Conservation (phyloP, 2,329 filamentous ascomycete species). For the Phaeosphaeriaceae sp. region DNA sequence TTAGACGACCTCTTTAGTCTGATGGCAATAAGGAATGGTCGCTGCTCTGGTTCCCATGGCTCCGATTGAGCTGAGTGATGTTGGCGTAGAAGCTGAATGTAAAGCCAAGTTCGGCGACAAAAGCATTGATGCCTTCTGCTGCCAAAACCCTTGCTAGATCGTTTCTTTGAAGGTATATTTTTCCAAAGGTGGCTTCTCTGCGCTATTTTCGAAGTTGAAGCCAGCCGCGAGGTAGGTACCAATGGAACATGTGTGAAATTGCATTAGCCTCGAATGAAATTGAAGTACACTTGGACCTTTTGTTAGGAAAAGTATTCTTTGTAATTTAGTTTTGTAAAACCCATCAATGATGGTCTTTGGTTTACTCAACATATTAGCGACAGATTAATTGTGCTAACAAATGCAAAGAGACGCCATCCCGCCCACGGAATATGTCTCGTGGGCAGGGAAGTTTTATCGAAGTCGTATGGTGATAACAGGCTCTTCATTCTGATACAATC, state of each 20-base stretch:
- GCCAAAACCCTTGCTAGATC: constrained; percentile 63
- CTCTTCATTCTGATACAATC: no score
- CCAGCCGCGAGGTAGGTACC: constrained; percentile 56
- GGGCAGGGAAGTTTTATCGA: no score
- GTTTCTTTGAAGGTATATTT: constrained; percentile 65
- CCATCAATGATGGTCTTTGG: no score
- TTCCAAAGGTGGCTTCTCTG: constrained; percentile 54
- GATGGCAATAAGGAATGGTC: constrained; percentile 68
- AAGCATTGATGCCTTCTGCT: constrained; percentile 61
- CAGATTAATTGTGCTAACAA: no score
- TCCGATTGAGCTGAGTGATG: constrained; percentile 68
- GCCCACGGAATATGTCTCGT: no score
- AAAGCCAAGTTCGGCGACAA: constrained; percentile 68
- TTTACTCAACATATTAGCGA: no score
- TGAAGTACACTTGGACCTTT: neutral
- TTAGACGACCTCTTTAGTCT: constrained; percentile 52
- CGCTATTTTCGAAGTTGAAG: constrained; percentile 59
- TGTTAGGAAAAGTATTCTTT: no score
- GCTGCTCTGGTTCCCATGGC: constrained; percentile 68
- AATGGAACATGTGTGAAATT: constrained; percentile 60
- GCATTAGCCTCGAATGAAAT: constrained; percentile 8
- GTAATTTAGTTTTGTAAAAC: no score
- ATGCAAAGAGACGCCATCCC: no score
- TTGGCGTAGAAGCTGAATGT: constrained; percentile 71
- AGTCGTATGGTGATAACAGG: no score